These are phyloP conservation scores for Penicillium subrubescens DNA, from an alignment of 495 filamentous ascomycete species.

Conservation along the genomic window DNA sequence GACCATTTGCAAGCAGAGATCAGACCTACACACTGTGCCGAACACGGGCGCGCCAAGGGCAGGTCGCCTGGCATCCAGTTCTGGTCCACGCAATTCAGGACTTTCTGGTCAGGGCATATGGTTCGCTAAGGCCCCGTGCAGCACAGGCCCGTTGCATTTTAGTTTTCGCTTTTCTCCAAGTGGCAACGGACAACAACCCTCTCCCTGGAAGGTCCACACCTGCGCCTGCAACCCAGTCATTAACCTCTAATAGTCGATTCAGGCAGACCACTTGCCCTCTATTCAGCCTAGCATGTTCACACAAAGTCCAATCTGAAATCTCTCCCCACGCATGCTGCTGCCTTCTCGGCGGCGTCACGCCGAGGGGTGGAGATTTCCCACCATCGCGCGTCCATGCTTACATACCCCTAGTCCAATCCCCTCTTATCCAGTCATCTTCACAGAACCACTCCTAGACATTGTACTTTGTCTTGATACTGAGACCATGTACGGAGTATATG, in stretches of 20 bases:
- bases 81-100: constrained; percentile 18
- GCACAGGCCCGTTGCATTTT: constrained; percentile 13
- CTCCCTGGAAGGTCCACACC: neutral
- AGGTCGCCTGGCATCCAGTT: constrained; percentile 2
- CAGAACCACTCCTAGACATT: neutral
- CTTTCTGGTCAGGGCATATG: constrained; percentile 7
- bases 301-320: neutral
- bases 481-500: neutral
- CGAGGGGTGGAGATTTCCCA: neutral
- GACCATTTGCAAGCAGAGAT: constrained; percentile 2
- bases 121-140: constrained; percentile 9
- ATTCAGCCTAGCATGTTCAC: neutral
- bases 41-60: constrained; percentile 3
- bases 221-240: neutral
- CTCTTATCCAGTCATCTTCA: neutral
- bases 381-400: neutral
- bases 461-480: neutral
- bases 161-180: constrained; percentile 9
- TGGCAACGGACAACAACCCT: constrained; percentile 13
- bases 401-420: neutral
- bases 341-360: neutral
- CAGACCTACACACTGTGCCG: constrained; percentile 6
- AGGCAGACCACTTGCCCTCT: neutral
- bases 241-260: neutral
- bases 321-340: neutral